Percentiles rank a stretch among this genome's conserved stretches.
phyloP scores from a whole-genome alignment of 1,284 basidiomycete genomes.

The Neotropicomus parvogracilis region DNA sequence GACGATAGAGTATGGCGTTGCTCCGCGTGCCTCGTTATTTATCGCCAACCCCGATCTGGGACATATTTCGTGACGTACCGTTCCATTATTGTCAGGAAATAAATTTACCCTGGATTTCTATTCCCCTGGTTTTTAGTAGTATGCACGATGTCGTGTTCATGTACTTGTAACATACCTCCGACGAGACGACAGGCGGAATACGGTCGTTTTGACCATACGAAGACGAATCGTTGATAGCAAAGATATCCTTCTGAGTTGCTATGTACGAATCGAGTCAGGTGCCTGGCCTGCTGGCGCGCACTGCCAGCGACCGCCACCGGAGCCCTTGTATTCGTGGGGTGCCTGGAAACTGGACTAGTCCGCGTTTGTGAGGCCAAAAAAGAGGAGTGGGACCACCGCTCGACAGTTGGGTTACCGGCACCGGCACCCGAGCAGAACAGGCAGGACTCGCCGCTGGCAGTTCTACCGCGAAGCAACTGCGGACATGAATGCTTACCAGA shows the following conservation, averaged over 20 bases:
- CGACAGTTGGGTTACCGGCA: constrained; percentile 11
- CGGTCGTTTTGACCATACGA: no score
- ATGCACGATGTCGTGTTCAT: constrained; percentile 9
- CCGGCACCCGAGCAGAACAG: no score
- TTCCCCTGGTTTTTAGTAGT: constrained; percentile 1
- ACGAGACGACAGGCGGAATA: no score
- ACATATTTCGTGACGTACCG: constrained; percentile 14
- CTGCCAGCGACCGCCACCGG: not conserved
- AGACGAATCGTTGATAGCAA: no score
- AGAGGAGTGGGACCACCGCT: not conserved
- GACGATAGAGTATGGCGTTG: constrained; percentile 44
- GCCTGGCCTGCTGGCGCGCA: constrained; percentile 1
- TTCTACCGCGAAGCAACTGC: constrained; percentile 29
- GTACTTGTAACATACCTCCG: no score
- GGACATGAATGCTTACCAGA: constrained; percentile 10
- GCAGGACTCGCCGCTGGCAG: constrained; percentile 3
- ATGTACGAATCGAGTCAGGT: constrained; percentile 1
- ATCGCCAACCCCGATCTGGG: constrained; percentile 48
- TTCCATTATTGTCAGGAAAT: not conserved
- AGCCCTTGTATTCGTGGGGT: constrained; percentile 10
- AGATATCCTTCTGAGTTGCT: not conserved
- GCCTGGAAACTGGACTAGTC: constrained; percentile 20
- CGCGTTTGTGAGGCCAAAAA: not conserved
- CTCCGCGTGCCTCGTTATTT: constrained; percentile 44
- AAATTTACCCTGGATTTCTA: constrained; percentile 3